Base-by-base conservation (phyloP, 2,329 filamentous ascomycete species). In the Immersiporthe knoxdaviesiana region DNA sequence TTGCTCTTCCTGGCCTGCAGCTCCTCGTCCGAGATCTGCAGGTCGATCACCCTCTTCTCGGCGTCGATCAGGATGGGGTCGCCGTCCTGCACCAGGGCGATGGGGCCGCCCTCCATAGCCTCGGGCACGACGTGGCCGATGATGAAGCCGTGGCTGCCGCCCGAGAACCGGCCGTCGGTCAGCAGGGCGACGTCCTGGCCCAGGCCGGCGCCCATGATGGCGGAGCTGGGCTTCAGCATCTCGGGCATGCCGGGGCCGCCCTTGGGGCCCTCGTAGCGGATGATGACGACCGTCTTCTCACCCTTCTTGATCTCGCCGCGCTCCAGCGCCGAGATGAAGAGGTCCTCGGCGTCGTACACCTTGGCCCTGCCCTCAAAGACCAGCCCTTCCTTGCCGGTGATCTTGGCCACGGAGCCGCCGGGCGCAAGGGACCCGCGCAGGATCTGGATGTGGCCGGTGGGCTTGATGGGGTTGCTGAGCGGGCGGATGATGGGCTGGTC, bases 191-290 rank as follows among this genome's bases (percentile, higher is more conserved):
- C 89, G 74, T 93, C 90, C 75, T 92, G 86, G 74, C 90, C 90
- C 58, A 97, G 87, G 50, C 91, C 92, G 7, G 93, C 93, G 66
- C 94, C 94, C 93, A 97, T 97, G 76, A 97, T 92, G 63, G 94
- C 93, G 0, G 92, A 94, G 66, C 88, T 92, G n/a, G 94, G 93
- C 84, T 97, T 97, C 72, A 97, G 84, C 85, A 97, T 95, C 82
- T 97, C 94, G 41, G 94, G 94, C 91, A 97, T 97, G 69, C 94
- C 94, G 1, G 94, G 94, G 0, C 94, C 94, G 73, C 94, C 94
- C 82, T 95, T 97, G 71, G 94, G 94, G 0, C 94, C 94, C 78
- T 97, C 94, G 79, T 97, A 97, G 65, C 94, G 92, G 75, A 97
- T 95, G 68, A 97, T 90, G 65, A 97, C 88, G 39, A 97, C 94